Evolutionary conservation across 352 stramenopile genomes (phyloP), one percentile per base, ranked within the genome.

Genomic region (Thalassiosira mediterranea): DNA sequence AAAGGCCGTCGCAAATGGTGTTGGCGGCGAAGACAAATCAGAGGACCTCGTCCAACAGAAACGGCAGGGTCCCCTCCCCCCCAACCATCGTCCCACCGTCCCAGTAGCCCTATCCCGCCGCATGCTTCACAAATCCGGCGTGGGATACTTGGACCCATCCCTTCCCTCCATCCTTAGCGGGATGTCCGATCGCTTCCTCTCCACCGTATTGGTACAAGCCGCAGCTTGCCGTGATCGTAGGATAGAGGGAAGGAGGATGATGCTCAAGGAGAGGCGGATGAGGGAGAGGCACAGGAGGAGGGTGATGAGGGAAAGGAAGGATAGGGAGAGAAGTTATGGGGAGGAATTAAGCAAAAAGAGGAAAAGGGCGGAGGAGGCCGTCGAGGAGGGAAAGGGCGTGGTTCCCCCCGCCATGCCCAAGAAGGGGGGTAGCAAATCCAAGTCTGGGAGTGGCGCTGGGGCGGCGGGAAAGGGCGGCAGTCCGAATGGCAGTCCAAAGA

Each of bases 101-200:
- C 87, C 84, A 0, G 73, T 76, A 17, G 73, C 79, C 17, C 69
- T 92, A 1, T 86, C 81, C 4, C 80, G 87, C 15, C 76, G 87
- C 1, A 77, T 89, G 4, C 49, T 92, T 15, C 78, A 92, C 29
- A 67, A 69, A 58, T 80, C 84, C 11, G 84, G 84, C 0, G 83
- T 86, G 1, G 87, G 87, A 29, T 92, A 86, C 68, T 46, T 89
- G 25, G 87, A 92, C 61, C 64, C 84, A 2, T 80, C 81, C 3
- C 71, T 91, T 4, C 72, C 79, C 25, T 47, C 83, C 4, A 26
- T 88, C 7, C 65, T 83, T 3, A 87, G 79, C 11, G 78, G 72
- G 11, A 71, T 84, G 0, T 78, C 76, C 0, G 87, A 92, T 87
- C 69, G 82, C 61, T 92, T 92, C 59, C 53, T 92, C 4, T 81